Conservation (phyloP, 2,329 filamentous ascomycete species). For the Pseudocercospora vitis region DNA sequence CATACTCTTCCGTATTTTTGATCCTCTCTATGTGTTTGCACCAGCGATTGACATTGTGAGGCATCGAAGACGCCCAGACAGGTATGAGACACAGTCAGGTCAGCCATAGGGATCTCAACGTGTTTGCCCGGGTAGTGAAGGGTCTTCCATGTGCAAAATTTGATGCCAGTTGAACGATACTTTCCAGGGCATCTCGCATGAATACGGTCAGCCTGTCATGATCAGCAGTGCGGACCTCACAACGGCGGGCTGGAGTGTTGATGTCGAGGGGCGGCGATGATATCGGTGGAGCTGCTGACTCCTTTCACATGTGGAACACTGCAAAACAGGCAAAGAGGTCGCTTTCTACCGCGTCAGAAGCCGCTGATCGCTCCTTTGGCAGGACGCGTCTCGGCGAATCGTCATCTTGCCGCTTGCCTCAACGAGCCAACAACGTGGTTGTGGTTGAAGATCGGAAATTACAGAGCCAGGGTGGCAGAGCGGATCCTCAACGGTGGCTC, state of each 20-base stretch:
- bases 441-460: conserved; percentile 2
- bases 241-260: background rate
- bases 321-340: background rate
- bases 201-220: background rate
- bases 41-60: no score
- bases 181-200: no score
- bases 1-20: no score
- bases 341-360: background rate
- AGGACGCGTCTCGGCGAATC: background rate
- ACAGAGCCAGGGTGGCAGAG: background rate
- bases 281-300: background rate
- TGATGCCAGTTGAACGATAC: no score
- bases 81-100: no score
- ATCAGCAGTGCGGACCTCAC: background rate
- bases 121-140: no score
- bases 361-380: background rate
- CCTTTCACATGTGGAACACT: background rate
- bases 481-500: background rate
- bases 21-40: no score
- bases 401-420: background rate
- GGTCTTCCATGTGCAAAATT: no score
- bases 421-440: conserved; percentile 4
- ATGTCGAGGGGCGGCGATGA: background rate
- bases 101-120: no score
- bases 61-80: no score